Base-by-base conservation (phyloP, 345 rosid genomes). In the Eucalyptus sideroxylon region DNA sequence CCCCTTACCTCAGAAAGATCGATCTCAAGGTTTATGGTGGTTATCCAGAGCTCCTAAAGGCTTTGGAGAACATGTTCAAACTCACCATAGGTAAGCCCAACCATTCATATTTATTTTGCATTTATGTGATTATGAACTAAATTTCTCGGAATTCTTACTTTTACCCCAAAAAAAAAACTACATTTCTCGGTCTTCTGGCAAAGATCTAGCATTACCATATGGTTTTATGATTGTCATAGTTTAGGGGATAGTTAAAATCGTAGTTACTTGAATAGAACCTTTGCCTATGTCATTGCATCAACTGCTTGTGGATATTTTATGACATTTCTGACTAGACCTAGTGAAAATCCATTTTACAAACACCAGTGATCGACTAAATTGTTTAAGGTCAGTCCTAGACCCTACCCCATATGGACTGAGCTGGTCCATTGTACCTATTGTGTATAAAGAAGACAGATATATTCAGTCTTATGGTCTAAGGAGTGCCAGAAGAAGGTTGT, bases 1-100 rank as follows among this genome's bases (percentile, higher is more conserved):
- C 98, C 16, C 99, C 99, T 31, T 96, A 94, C 87, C 95, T 96
- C 3, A 95, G 99, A 81, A 96, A 96, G 90, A 93, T 96, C 87
- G 96, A 96, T 90, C 95, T 96, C 42, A 94, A 94, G 87, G 92
- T 91, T 59, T 96, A 94, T 91, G 77, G 91, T 44, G 94, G 94
- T 34, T 96, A 96, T 86, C 87, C 88, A 6, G 94, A 95, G 87
- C 94, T 96, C 51, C 93, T 96, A 7, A 91, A 92, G 88, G 95
- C 97, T 50, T 45, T 95, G 16, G 95, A 96, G 92, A 93, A 93
- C 93, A 95, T 96, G 98, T 96, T 96, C 96, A 95, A 94, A 90
- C 90, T 94, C 95, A 93, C 95, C 91, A 87, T 95, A 31, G 95
- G 96, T 89, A 88, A 42, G 51, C 40, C 47, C 81, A 56, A 37